Percentiles rank a stretch among this genome's conserved stretches.
Evolutionary conservation across 345 rosid species (phyloP).

Genomic region (Pistacia integerrima): DNA sequence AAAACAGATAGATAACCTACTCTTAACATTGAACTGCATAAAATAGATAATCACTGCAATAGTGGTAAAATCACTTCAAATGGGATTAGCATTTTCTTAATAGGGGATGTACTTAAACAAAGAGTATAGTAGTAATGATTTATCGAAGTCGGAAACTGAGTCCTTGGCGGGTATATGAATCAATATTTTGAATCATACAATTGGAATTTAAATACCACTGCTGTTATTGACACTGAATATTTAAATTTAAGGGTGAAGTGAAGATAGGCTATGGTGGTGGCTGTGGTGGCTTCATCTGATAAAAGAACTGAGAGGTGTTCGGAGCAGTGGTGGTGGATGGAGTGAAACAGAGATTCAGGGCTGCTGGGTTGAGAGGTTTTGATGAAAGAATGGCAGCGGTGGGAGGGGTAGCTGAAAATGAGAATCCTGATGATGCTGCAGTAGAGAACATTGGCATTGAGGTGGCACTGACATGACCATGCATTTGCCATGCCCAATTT

Average conservation of each 20-base stretch:
- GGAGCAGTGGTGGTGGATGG: constrained; percentile 30
- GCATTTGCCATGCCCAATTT: constrained; percentile 74
- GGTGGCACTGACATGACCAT: constrained; percentile 49
- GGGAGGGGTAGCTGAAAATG: constrained; percentile 59
- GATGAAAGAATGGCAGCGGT: constrained; percentile 57
- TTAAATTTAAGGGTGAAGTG: background rate
- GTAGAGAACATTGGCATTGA: constrained; percentile 59
- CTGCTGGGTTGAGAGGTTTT: constrained; percentile 40
- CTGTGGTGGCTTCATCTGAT: constrained; percentile 46
- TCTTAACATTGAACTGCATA: background rate
- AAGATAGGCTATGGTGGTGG: constrained; percentile 43
- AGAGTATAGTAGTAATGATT: background rate
- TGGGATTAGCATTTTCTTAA: constrained; percentile 10
- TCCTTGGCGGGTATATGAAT: background rate
- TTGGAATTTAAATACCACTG: constrained; percentile 12
- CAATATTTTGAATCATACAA: constrained; percentile 15
- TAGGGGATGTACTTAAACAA: background rate
- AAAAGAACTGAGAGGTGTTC: constrained; percentile 33
- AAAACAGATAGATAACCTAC: too few species aligned
- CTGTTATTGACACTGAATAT: background rate
- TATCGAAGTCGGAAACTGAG: constrained; percentile 13
- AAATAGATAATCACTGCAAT: background rate
- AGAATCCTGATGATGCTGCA: constrained; percentile 99
- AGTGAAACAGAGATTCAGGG: constrained; percentile 42
- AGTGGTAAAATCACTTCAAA: background rate